Evolutionary conservation across 768 basidiomycete genomes (phyloP), one percentile per base, ranked within the genome.

Genomic region (Russula ochroleuca): DNA sequence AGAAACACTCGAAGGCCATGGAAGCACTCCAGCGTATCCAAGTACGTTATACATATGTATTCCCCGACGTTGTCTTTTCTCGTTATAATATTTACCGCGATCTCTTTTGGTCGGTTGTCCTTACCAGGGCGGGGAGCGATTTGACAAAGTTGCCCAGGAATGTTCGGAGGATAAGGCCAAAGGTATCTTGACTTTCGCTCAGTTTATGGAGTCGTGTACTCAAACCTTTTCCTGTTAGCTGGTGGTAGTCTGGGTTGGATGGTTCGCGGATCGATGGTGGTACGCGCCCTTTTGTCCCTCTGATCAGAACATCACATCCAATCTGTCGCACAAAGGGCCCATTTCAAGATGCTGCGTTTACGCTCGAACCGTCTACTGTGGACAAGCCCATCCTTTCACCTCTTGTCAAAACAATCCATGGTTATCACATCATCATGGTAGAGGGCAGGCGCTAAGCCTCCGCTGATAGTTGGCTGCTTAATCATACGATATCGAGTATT

Each of bases 131-230:
- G 92, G 92, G 25, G 83, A 88, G 69, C 76, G 88, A 13, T 94
- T 94, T 72, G 88, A 92, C 75, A 94, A 92, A 73, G 88, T 92
- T 38, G 92, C 92, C 6, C 87, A 92, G 70, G 92, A 92, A 70
- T 93, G 90, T 68, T 93, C 92, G 1, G 91, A 92, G 73, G 92
- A 94, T 75, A 94, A 94, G 72, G 92, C 92, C 7, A 94, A 92
- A 81, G 82, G 91, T 88, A 61, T 23, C 72, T 37, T 9, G 38
- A 50, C 28, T 61, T 17, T n/a, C n/a, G 5, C 51, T 8, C 45
- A 6, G 6, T 40, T 13, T 40, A 10, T 25, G 2, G 4, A 17
- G 10, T 19, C 28, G n/a, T n/a, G n/a, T 33, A 62, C 10, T 35
- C 55, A 57, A 51, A 40, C 47, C 48, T 53, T 11, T 47, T 63